These are phyloP conservation scores for Saturnispora saitoi DNA, from an alignment of 805 yeast genomes.

Conservation along the genomic window DNA sequence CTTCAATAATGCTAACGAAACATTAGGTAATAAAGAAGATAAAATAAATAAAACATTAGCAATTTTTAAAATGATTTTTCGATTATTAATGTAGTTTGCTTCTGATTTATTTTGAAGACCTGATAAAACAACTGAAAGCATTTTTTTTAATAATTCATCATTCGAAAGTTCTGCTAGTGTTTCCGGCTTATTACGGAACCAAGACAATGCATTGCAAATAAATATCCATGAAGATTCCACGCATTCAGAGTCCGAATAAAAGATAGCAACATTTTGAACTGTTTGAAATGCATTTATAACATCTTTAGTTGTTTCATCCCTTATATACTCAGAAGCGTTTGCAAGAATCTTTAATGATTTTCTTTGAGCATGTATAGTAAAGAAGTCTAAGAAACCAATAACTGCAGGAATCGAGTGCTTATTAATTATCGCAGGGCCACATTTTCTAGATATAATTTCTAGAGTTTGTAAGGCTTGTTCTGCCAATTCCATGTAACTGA, in stretches of 20 bases:
- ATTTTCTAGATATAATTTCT: slow-evolving; percentile 53
- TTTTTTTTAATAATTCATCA: slow-evolving; percentile 28
- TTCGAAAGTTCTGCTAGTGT: not conserved
- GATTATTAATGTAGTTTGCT: slow-evolving; percentile 20
- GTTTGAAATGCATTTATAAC: slow-evolving; percentile 51
- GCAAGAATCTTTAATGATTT: slow-evolving; percentile 69
- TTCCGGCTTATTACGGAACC: slow-evolving; percentile 1
- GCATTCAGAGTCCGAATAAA: slow-evolving; percentile 48
- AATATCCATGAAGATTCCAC: slow-evolving; percentile 61
- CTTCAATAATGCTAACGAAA: slow-evolving; percentile 36
- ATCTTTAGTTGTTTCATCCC: slow-evolving; percentile 34
- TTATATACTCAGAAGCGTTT: slow-evolving; percentile 49
- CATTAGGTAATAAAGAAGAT: slow-evolving; percentile 35
- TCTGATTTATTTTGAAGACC: slow-evolving; percentile 18
- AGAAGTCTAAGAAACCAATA: slow-evolving; percentile 72
- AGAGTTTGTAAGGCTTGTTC: slow-evolving; percentile 81
- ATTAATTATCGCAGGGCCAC: slow-evolving; percentile 42
- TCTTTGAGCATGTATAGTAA: slow-evolving; percentile 82
- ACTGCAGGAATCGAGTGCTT: slow-evolving; percentile 59
- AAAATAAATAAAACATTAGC: slow-evolving; percentile 38
- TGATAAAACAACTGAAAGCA: slow-evolving; percentile 22
- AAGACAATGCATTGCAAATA: slow-evolving; percentile 45
- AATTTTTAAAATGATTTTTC: slow-evolving; percentile 32
- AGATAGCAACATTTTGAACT: slow-evolving; percentile 46
- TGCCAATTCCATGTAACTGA: slow-evolving; percentile 80